These are phyloP conservation scores for Diversispora epigaea DNA, from an alignment of 192 early-diverging fungal species.

Conservation along the genomic window DNA sequence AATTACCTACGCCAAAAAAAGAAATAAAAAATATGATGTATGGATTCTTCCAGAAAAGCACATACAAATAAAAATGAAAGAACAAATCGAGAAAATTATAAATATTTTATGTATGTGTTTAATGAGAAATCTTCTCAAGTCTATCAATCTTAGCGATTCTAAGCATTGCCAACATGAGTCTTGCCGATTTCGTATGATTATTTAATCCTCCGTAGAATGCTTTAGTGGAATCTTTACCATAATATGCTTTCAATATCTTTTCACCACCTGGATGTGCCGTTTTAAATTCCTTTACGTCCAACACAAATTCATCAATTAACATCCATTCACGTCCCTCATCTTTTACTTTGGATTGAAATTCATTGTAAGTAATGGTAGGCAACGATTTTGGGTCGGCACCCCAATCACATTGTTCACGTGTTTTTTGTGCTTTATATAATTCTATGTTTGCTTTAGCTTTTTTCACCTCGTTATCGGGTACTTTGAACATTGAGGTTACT, in stretches of 20 bases:
- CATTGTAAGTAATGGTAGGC: constrained; percentile 65
- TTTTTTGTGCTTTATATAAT: constrained; percentile 67
- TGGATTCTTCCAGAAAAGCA: too few relatives aligned
- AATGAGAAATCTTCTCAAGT: not conserved
- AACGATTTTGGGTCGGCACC: constrained; percentile 70
- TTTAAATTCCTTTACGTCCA: constrained; percentile 80
- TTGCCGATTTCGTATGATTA: constrained; percentile 85
- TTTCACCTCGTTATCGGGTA: constrained; percentile 76
- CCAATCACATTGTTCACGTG: constrained; percentile 64
- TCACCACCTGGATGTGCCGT: constrained; percentile 87
- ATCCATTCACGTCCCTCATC: constrained; percentile 67
- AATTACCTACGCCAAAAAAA: too few relatives aligned
- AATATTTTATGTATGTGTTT: too few relatives aligned
- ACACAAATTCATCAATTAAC: constrained; percentile 78
- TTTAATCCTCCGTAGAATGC: constrained; percentile 91
- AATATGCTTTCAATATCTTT: constrained; percentile 62
- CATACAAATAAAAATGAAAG: too few relatives aligned
- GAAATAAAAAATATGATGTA: too few relatives aligned
- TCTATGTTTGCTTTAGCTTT: constrained; percentile 80
- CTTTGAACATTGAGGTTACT: constrained; percentile 69
- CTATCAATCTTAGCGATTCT: constrained; percentile 47
- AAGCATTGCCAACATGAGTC: constrained; percentile 77
- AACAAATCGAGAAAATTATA: too few relatives aligned
- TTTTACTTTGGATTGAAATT: constrained; percentile 63
- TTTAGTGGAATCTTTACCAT: constrained; percentile 85